A percentile compares a stretch with the other conserved stretches of the same genome.
These are phyloP conservation scores for Cutaneotrichosporon sp. DNA, from an alignment of 1,284 basidiomycete genomes.

Conservation along the genomic window DNA sequence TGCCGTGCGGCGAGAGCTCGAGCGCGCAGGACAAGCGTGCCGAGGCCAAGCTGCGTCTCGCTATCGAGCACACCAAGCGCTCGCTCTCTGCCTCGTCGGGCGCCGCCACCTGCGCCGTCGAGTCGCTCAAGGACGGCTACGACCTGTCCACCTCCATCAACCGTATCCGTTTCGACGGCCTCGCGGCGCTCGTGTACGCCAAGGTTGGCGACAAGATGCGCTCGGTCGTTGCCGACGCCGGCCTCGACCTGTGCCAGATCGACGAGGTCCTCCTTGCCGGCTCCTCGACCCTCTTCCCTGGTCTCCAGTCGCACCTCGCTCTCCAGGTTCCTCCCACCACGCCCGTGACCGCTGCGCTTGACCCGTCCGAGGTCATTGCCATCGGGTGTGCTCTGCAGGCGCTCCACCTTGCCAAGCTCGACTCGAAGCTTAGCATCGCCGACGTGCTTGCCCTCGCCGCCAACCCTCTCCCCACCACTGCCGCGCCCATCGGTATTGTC, in stretches of 20 bases:
- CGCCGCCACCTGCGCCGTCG: slow-evolving; percentile 82
- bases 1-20: slow-evolving; percentile 57
- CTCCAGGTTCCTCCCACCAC: slow-evolving; percentile 64
- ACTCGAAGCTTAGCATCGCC: slow-evolving; percentile 48
- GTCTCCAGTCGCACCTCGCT: slow-evolving; percentile 69
- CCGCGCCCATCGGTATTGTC: slow-evolving; percentile 70
- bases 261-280: slow-evolving; percentile 90
- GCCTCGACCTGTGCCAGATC: slow-evolving; percentile 69
- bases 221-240: slow-evolving; percentile 59
- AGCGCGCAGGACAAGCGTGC: slow-evolving; percentile 68
- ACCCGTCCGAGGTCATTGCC: slow-evolving; percentile 85
- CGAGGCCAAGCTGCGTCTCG: slow-evolving; percentile 85
- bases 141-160: slow-evolving; percentile 93
- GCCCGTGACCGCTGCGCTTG: slow-evolving; percentile 57
- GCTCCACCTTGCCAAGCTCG: slow-evolving; percentile 57
- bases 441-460: slow-evolving; percentile 54
- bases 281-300: slow-evolving; percentile 77
- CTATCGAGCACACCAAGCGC: slow-evolving; percentile 91
- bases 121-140: slow-evolving; percentile 88
- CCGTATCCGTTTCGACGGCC: slow-evolving; percentile 86
- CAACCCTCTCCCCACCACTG: slow-evolving; percentile 54
- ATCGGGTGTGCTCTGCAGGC: slow-evolving; percentile 86
- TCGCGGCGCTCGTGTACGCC: slow-evolving; percentile 68
- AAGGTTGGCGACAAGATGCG: slow-evolving; percentile 61
- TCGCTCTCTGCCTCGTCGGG: slow-evolving; percentile 82